Evolutionary conservation across 352 stramenopile species (phyloP).

Genomic region (Peronospora tabacina): DNA sequence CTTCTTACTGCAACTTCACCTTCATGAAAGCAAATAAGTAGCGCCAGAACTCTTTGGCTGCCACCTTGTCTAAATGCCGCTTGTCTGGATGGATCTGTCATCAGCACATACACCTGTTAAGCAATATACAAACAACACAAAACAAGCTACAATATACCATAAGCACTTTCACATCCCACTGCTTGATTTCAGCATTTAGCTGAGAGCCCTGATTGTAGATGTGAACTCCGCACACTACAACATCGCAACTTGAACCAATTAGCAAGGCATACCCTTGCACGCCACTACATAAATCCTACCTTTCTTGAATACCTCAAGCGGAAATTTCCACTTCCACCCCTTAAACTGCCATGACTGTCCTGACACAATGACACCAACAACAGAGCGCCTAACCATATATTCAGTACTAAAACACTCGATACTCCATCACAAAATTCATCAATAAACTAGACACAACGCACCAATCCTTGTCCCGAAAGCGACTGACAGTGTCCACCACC

Average conservation of each 20-base stretch:
- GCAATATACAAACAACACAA: not conserved
- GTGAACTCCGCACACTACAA: slow-evolving; percentile 68
- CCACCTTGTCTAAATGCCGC: slow-evolving; percentile 86
- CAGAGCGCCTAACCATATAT: slow-evolving; percentile 51
- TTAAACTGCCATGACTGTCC: slow-evolving; percentile 90
- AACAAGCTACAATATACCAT: slow-evolving; percentile 39
- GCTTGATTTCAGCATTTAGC: slow-evolving; percentile 77
- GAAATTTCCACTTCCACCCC: slow-evolving; percentile 90
- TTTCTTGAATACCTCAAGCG: slow-evolving; percentile 88
- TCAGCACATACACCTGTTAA: slow-evolving; percentile 3
- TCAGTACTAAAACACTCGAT: not conserved
- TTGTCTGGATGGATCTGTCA: slow-evolving; percentile 85
- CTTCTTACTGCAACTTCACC: slow-evolving; percentile 62
- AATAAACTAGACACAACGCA: slow-evolving; percentile 16
- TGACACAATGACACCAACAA: slow-evolving; percentile 86
- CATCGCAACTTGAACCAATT: slow-evolving; percentile 2
- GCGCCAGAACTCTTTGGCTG: slow-evolving; percentile 86
- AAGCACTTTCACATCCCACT: slow-evolving; percentile 87
- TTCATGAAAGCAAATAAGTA: slow-evolving; percentile 85
- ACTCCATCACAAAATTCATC: not conserved
- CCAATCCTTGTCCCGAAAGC: slow-evolving; percentile 85
- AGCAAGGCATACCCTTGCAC: not conserved
- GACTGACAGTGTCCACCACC: slow-evolving; percentile 80
- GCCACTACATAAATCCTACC: slow-evolving; percentile 27
- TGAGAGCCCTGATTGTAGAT: slow-evolving; percentile 81